Percentiles rank a stretch among this genome's conserved stretches.
Evolutionary conservation across 768 basidiomycete species (phyloP).

Genomic region (Dentipellis fragilis): DNA sequence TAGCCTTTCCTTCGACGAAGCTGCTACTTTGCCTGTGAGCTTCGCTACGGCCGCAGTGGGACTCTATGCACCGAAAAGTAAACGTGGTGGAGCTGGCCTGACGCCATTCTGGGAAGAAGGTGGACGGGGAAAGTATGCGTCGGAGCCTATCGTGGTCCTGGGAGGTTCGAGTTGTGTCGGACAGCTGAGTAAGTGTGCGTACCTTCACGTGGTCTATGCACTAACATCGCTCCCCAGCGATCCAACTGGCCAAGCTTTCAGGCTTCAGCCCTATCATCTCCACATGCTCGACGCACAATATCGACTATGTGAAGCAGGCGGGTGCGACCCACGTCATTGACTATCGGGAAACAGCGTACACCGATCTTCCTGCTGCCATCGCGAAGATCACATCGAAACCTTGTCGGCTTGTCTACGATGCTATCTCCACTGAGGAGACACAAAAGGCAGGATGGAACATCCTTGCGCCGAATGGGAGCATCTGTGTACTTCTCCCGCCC

Average conservation of each 20-base stretch:
- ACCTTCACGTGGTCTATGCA: not conserved
- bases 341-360: not conserved
- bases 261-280: conserved; percentile 11
- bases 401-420: conserved; percentile 12
- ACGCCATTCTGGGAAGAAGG: conserved; percentile 6
- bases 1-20: conserved; percentile 14
- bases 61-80: conserved; percentile 8
- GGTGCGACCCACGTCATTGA: conserved; percentile 13
- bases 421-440: conserved; percentile 5
- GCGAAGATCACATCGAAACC: conserved; percentile 8
- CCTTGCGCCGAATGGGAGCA: conserved; percentile 11
- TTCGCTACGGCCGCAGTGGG: conserved; percentile 17
- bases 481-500: conserved; percentile 8
- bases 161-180: conserved; percentile 14
- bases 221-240: not conserved
- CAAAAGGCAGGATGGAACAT: conserved; percentile 8
- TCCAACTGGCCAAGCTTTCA: conserved; percentile 8
- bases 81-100: conserved; percentile 2
- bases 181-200: conserved; percentile 10
- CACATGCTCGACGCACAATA: conserved; percentile 9
- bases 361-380: conserved; percentile 3
- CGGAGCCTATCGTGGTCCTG: conserved; percentile 9
- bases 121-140: conserved; percentile 5
- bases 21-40: conserved; percentile 16
- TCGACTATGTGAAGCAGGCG: conserved; percentile 3